Evolutionary conservation across 1,284 basidiomycete genomes (phyloP), one percentile per base, ranked within the genome.

Genomic region (Boletus smithii): DNA sequence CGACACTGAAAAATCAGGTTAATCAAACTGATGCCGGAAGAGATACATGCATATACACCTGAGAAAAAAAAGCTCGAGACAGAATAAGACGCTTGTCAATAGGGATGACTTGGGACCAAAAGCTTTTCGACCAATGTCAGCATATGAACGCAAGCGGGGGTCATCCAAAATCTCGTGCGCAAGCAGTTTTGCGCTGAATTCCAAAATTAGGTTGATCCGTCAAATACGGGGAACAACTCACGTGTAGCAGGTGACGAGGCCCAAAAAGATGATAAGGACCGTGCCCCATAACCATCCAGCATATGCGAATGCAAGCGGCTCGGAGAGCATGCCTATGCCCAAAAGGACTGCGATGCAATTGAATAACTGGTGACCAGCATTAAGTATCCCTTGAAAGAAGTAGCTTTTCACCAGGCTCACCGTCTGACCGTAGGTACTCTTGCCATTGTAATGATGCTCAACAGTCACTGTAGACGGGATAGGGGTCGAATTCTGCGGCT

Each of bases 301-400:
- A 58, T 88, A 91, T 2, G 88, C 81, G 62, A 93, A 93, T 0
- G 91, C 91, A 16, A 94, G 74, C 0, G 93, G 91, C 65, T 94
- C 87, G 3, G 90, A 92, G 2, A 95, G 76, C 73, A 97, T 85
- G 3, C 93, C 93, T 53, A 95, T 88, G 5, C 93, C 93, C 8
- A 94, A 74, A 9, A 95, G 71, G 22, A 93, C 88, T 8, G 90
- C 91, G 38, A 87, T 88, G 8, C 88, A 85, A 60, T 95, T 95
- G 72, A 95, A 95, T n/a, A 95, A 71, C 88, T 91, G 54, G 16
- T 31, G 10, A 24, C 34, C 20, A 46, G 35, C 7, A 29, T 48
- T 26, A 36, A 52, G 50, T 18, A 42, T 16, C 24, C 36, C 33
- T 36, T 16, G 8, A 35, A 13, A 29, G 5, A 17, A 5, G 14